Percentiles rank a stretch among this genome's conserved stretches.
phyloP scores from a whole-genome alignment of 1,284 basidiomycete genomes.

The Trichosporon sp. region DNA sequence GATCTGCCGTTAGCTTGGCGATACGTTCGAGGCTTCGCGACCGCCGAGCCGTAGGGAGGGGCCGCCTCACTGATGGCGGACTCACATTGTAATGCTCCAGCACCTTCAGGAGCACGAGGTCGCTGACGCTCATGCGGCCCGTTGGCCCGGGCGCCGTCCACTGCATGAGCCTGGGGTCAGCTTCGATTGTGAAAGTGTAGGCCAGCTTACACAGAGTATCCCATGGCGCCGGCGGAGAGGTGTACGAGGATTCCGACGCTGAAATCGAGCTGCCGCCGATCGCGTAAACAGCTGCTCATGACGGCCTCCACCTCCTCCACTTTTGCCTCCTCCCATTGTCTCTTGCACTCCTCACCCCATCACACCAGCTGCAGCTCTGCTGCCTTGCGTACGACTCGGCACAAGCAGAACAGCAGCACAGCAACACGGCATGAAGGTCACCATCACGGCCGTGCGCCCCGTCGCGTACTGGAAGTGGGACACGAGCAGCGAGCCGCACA shows the following conservation, averaged over 20 bases:
- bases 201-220: conserved; percentile 33
- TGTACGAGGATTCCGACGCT: not conserved
- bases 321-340: not conserved
- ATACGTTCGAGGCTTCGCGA: too few species aligned
- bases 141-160: conserved; percentile 34
- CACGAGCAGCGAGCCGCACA: conserved; percentile 39
- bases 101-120: conserved; percentile 37
- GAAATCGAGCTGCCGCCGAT: not conserved
- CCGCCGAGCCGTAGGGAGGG: too few species aligned
- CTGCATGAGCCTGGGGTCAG: conserved; percentile 37
- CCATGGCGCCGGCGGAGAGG: conserved; percentile 22
- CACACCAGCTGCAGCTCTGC: too few species aligned
- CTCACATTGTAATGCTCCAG: conserved; percentile 42
- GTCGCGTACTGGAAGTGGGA: conserved; percentile 51
- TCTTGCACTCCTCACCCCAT: not conserved
- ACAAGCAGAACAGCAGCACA: too few species aligned
- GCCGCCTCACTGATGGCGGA: not conserved
- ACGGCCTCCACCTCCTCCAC: not conserved
- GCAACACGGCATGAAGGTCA: conserved; percentile 50
- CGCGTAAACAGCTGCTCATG: not conserved
- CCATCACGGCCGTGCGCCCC: conserved; percentile 41
- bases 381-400: too few species aligned
- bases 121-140: conserved; percentile 27
- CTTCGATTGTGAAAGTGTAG: not conserved
- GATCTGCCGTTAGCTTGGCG: conserved; percentile 25